Evolutionary conservation across 805 yeast genomes (phyloP).

Genomic region (Saccharomycopsis oosterbeekiorum): DNA sequence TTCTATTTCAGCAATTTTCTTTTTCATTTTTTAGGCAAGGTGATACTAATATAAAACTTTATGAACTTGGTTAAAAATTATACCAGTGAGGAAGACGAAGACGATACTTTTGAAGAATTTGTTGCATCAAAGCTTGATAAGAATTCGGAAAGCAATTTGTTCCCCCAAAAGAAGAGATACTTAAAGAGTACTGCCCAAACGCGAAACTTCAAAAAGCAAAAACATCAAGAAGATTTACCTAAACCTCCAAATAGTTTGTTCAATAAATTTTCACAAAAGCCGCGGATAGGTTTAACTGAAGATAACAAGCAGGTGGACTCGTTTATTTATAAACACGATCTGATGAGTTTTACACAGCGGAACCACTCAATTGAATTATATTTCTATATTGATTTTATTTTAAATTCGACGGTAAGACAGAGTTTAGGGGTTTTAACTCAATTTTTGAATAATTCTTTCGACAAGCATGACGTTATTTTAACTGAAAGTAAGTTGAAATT

Average conservation of each 20-base stretch:
- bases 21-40: too few species aligned
- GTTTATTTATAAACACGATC: neutral
- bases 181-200: neutral
- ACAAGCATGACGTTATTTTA: neutral
- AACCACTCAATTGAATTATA: neutral
- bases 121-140: neutral
- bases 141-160: neutral
- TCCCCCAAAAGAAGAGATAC: neutral
- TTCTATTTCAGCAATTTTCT: too few species aligned
- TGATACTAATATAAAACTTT: neutral
- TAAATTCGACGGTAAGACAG: neutral
- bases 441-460: neutral
- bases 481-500: neutral
- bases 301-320: neutral
- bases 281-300: neutral
- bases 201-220: neutral
- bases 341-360: neutral
- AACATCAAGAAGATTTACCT: neutral
- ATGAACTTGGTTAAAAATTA: neutral
- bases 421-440: neutral
- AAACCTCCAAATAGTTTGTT: neutral
- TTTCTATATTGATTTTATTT: neutral
- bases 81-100: constrained; percentile 1
- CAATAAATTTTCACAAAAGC: neutral
- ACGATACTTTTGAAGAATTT: neutral